Percentiles rank a stretch among this genome's conserved stretches.
Conservation (phyloP, 129 eudicot genomes). For the Lactuca sativa region DNA sequence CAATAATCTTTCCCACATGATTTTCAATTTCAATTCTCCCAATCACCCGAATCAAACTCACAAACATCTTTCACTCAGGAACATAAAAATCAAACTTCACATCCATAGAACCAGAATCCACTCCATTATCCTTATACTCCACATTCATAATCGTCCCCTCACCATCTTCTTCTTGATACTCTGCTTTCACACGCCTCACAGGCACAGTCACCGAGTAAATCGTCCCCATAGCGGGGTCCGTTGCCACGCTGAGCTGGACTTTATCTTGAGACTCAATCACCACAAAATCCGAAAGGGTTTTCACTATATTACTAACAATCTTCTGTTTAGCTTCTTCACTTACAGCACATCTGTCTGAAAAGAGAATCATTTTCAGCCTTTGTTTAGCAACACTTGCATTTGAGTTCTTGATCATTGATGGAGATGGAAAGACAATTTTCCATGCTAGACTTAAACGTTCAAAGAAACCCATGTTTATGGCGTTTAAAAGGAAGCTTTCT, state of each 20-base stretch:
- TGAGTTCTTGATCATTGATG: slow-evolving; percentile 49
- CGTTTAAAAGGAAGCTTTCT: slow-evolving; percentile 63
- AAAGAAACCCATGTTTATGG: slow-evolving; percentile 78
- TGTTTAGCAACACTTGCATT: slow-evolving; percentile 86
- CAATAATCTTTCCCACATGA: neutral
- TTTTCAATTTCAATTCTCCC: neutral
- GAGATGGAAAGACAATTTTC: slow-evolving; percentile 81
- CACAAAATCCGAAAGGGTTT: slow-evolving; percentile 74
- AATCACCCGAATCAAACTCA: neutral
- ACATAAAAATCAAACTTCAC: slow-evolving; percentile 83
- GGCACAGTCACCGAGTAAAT: slow-evolving; percentile 90
- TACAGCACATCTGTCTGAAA: slow-evolving; percentile 92
- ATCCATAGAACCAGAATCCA: slow-evolving; percentile 79
- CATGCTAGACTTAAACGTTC: slow-evolving; percentile 81
- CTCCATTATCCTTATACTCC: slow-evolving; percentile 76
- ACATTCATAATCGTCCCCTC: slow-evolving; percentile 58
- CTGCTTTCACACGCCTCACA: slow-evolving; percentile 73
- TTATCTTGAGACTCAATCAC: slow-evolving; percentile 92
- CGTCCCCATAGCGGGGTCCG: slow-evolving; percentile 78
- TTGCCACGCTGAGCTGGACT: slow-evolving; percentile 82
- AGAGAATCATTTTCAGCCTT: slow-evolving; percentile 84
- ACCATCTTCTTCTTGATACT: slow-evolving; percentile 68
- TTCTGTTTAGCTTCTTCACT: slow-evolving; percentile 86
- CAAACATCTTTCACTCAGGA: slow-evolving; percentile 43
- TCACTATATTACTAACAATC: slow-evolving; percentile 78